Percentiles rank a stretch among this genome's conserved stretches.
These are phyloP conservation scores for Pseudonitzschia delicatissima DNA, from an alignment of 108 stramenopile species.

Conservation along the genomic window DNA sequence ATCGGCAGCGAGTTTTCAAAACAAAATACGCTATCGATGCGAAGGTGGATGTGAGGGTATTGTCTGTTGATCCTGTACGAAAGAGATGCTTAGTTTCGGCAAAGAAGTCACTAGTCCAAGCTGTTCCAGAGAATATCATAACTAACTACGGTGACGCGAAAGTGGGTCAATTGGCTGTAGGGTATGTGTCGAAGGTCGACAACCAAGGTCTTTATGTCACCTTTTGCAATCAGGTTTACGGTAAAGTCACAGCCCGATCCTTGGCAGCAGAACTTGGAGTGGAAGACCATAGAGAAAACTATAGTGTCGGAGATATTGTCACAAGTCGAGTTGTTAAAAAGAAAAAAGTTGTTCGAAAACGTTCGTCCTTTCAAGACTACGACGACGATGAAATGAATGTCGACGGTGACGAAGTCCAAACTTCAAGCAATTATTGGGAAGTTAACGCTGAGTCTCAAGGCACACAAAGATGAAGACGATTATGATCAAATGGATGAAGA, in stretches of 20 bases:
- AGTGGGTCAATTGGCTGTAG: constrained; percentile 49
- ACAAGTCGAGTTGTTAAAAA: constrained; percentile 59
- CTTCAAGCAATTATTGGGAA: background rate
- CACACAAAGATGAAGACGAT: constrained; percentile 18
- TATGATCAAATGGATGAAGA: constrained; percentile 27
- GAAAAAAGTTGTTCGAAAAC: constrained; percentile 15
- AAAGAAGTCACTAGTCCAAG: constrained; percentile 66
- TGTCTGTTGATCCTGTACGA: constrained; percentile 50
- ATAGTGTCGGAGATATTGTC: constrained; percentile 77
- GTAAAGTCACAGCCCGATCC: constrained; percentile 58
- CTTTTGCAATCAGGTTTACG: constrained; percentile 82
- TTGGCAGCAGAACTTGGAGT: constrained; percentile 76
- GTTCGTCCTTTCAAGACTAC: constrained; percentile 3
- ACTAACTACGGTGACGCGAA: constrained; percentile 43
- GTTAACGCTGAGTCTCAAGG: constrained; percentile 21
- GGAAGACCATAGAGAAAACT: constrained; percentile 68
- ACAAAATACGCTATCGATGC: constrained; percentile 73
- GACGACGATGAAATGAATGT: constrained; percentile 30
- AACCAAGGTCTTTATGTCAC: constrained; percentile 72
- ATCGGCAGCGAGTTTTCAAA: constrained; percentile 57
- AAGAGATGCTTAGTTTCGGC: constrained; percentile 77
- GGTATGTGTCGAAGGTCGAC: constrained; percentile 77
- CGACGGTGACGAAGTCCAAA: constrained; percentile 18
- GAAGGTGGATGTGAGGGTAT: constrained; percentile 73
- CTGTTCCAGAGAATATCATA: constrained; percentile 40